Conservation (phyloP, 2,329 filamentous ascomycete genomes). For the Aspergillus amoenus region DNA sequence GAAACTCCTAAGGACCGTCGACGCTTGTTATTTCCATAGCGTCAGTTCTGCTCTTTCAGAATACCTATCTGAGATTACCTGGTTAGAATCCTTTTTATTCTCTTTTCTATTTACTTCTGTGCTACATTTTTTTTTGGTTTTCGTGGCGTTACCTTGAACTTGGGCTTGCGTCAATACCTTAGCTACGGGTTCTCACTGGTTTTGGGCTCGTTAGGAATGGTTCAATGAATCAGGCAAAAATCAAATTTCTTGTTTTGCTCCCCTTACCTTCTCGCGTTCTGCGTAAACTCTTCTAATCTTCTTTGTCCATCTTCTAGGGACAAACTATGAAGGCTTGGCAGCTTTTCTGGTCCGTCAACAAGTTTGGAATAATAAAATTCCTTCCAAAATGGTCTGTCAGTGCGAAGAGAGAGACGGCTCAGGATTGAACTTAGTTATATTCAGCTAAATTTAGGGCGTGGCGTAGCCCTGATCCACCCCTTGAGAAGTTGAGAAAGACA, state of each 20-base stretch:
- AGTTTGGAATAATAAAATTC: not conserved
- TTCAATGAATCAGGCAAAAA: slow-evolving; percentile 20
- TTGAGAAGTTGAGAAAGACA: not conserved
- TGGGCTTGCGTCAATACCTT: slow-evolving; percentile 1
- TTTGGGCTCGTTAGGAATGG: slow-evolving; percentile 16
- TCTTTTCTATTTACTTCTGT: slow-evolving; percentile 20
- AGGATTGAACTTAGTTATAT: not conserved
- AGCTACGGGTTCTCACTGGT: slow-evolving; percentile 7
- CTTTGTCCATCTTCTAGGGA: no score
- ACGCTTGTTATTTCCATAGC: slow-evolving; percentile 13
- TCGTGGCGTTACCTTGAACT: slow-evolving; percentile 16
- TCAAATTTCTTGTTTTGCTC: slow-evolving; percentile 8
- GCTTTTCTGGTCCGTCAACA: not conserved
- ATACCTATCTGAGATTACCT: slow-evolving; percentile 10
- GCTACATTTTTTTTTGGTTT: slow-evolving; percentile 14
- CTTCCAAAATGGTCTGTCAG: not conserved
- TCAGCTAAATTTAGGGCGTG: not conserved
- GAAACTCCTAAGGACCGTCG: slow-evolving; percentile 9
- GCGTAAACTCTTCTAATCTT: not conserved
- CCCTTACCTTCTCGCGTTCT: not conserved
- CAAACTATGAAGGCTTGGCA: no score
- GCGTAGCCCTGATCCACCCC: not conserved
- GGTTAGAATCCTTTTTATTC: slow-evolving; percentile 16
- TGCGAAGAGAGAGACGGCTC: not conserved
- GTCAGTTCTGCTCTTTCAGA: slow-evolving; percentile 17